Conservation (phyloP, 495 filamentous ascomycete genomes). For the Penicillium fimorum region DNA sequence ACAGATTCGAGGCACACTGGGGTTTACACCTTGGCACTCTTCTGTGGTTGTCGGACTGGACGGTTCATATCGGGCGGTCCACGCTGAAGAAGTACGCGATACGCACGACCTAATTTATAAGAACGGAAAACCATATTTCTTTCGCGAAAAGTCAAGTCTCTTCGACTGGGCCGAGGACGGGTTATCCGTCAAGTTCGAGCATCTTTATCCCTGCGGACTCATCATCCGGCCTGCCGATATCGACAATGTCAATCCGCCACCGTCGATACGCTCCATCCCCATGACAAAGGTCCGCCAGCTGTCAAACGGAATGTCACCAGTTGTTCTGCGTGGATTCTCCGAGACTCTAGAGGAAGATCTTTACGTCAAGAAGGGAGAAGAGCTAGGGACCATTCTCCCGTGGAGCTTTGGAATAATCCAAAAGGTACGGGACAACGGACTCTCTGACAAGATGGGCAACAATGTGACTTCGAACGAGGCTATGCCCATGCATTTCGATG, state of each 20-base stretch:
- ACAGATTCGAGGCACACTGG: conserved; percentile 21
- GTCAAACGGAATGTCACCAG: conserved; percentile 48
- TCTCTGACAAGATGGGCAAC: conserved; percentile 35
- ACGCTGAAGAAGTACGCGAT: conserved; percentile 39
- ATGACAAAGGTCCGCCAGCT: conserved; percentile 49
- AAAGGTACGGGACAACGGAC: conserved; percentile 47
- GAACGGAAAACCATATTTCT: conserved; percentile 38
- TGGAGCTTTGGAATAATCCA: conserved; percentile 53
- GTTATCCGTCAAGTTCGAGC: conserved; percentile 37
- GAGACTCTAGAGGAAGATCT: conserved; percentile 43
- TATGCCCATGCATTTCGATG: conserved; percentile 59
- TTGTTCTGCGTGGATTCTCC: conserved; percentile 53
- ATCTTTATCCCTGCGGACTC: conserved; percentile 44
- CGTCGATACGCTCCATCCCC: conserved; percentile 39
- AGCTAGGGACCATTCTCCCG: conserved; percentile 43
- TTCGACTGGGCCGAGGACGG: conserved; percentile 32
- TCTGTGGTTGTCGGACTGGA: conserved; percentile 35
- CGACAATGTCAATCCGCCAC: conserved; percentile 22
- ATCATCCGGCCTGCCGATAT: conserved; percentile 35
- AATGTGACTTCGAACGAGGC: conserved; percentile 51
- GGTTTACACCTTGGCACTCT: conserved; percentile 46
- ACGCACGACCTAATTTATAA: conserved; percentile 43
- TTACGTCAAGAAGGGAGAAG: conserved; percentile 43
- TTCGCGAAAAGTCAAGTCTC: conserved; percentile 38
- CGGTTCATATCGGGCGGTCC: conserved; percentile 36